These are phyloP conservation scores for Cicer bijugum DNA, from an alignment of 306 rosid species.

Conservation along the genomic window DNA sequence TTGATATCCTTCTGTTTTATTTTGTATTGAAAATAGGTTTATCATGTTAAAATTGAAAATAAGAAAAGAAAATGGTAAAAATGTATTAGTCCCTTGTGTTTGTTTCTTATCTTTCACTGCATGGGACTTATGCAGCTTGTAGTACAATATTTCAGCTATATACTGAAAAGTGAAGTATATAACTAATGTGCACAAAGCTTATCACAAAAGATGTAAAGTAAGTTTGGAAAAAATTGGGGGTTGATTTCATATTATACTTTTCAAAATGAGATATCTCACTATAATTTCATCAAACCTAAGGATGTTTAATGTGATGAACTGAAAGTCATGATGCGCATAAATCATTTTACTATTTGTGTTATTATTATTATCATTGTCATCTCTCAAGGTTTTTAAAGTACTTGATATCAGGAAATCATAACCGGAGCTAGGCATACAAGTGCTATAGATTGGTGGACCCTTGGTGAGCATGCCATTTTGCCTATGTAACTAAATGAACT, in stretches of 20 bases:
- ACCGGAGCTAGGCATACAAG: slow-evolving; percentile 84
- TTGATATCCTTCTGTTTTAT: not conserved
- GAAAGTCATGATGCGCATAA: not conserved
- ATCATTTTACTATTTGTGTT: not conserved
- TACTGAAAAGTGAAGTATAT: slow-evolving; percentile 12
- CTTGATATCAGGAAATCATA: slow-evolving; percentile 85
- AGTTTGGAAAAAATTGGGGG: not conserved
- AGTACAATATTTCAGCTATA: not conserved
- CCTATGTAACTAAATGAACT: slow-evolving; percentile 3
- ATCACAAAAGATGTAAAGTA: slow-evolving; percentile 3
- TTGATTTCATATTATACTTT: not conserved
- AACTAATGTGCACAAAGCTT: not conserved
- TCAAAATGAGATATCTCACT: not conserved
- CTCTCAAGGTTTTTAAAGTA: slow-evolving; percentile 46
- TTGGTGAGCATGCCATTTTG: slow-evolving; percentile 61
- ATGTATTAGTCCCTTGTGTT: not conserved
- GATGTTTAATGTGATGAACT: not conserved
- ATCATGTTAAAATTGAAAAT: slow-evolving; percentile 6
- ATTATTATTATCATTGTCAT: slow-evolving; percentile 28
- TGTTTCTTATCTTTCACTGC: not conserved
- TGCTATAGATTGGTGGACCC: slow-evolving; percentile 97
- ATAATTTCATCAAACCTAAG: not conserved
- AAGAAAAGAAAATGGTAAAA: not conserved
- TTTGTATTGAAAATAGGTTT: slow-evolving; percentile 13
- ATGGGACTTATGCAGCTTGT: not conserved